phyloP scores from a whole-genome alignment of 2,329 filamentous ascomycete species.

The Ascochyta clinopodiicola region DNA sequence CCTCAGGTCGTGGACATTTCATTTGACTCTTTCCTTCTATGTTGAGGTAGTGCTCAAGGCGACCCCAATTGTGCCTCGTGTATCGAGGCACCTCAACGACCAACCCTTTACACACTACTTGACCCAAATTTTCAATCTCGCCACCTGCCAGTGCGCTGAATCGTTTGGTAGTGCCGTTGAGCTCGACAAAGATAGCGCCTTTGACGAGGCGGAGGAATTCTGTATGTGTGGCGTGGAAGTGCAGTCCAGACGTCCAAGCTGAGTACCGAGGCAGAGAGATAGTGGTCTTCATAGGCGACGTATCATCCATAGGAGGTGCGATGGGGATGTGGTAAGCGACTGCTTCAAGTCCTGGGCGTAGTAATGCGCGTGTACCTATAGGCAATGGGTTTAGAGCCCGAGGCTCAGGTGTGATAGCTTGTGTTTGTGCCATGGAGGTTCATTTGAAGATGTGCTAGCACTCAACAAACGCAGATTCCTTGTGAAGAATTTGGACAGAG shows the following conservation, averaged over 20 bases:
- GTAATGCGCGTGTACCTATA: slow-evolving; percentile 18
- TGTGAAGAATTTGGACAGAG: no score
- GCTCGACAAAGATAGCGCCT: slow-evolving; percentile 44
- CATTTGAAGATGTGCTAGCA: no score
- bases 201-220: slow-evolving; percentile 55
- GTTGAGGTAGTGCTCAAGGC: slow-evolving; percentile 36
- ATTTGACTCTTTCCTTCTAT: not conserved
- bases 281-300: slow-evolving; percentile 39
- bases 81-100: slow-evolving; percentile 48
- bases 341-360: slow-evolving; percentile 22
- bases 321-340: slow-evolving; percentile 49
- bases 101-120: slow-evolving; percentile 5
- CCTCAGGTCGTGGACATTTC: slow-evolving; percentile 4
- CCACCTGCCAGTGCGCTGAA: slow-evolving; percentile 20
- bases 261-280: slow-evolving; percentile 55
- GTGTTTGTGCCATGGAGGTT: not conserved
- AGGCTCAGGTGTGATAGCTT: not conserved
- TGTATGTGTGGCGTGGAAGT: slow-evolving; percentile 58
- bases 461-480: no score
- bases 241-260: slow-evolving; percentile 57
- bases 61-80: slow-evolving; percentile 57
- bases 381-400: slow-evolving; percentile 13
- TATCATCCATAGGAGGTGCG: slow-evolving; percentile 15
- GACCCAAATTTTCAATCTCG: slow-evolving; percentile 2
- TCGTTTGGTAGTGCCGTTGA: slow-evolving; percentile 15